A percentile compares a stretch with the other conserved stretches of the same genome.
Evolutionary conservation across 2,329 filamentous ascomycete species (phyloP).

Genomic region (Sporothrix brunneoviolacea): DNA sequence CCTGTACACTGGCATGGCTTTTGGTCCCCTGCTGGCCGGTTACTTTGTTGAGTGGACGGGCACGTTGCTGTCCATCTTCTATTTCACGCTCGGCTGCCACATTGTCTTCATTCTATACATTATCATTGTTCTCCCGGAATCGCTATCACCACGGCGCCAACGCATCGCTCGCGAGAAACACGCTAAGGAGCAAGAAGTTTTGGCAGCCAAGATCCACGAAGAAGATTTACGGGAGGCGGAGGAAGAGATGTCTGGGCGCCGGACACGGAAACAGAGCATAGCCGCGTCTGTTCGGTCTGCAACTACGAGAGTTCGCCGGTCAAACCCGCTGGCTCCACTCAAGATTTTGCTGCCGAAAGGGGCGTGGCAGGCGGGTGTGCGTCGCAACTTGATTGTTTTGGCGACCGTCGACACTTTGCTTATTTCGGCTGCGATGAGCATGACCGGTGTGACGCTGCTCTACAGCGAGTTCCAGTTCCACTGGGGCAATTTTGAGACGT

Average conservation of each 20-base stretch:
- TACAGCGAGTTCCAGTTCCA: conserved; percentile 75
- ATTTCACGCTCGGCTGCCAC: conserved; percentile 68
- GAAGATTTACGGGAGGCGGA: conserved; percentile 11
- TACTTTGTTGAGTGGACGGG: conserved; percentile 72
- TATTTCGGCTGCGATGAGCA: conserved; percentile 75
- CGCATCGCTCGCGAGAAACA: conserved; percentile 63
- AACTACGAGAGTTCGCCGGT: conserved; percentile 33
- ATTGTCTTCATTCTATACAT: conserved; percentile 66
- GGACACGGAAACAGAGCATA: conserved; percentile 14
- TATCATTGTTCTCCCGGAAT: conserved; percentile 71
- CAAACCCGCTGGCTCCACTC: conserved; percentile 70
- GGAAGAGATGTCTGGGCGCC: conserved; percentile 7
- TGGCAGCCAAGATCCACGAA: conserved; percentile 24
- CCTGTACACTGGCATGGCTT: conserved; percentile 79
- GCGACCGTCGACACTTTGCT: conserved; percentile 75
- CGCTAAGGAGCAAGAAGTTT: conserved; percentile 35
- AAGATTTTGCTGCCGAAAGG: conserved; percentile 70
- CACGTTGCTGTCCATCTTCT: conserved; percentile 75
- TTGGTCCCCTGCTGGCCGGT: conserved; percentile 76
- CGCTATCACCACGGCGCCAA: conserved; percentile 68
- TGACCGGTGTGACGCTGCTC: conserved; percentile 72
- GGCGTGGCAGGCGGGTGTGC: conserved; percentile 53
- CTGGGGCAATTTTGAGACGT: conserved; percentile 77
- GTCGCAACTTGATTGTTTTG: conserved; percentile 75
- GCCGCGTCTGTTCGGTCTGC: conserved; percentile 19